A percentile compares a stretch with the other conserved stretches of the same genome.
Evolutionary conservation across 345 rosid genomes (phyloP).

Genomic region (Melaleuca alternifolia): DNA sequence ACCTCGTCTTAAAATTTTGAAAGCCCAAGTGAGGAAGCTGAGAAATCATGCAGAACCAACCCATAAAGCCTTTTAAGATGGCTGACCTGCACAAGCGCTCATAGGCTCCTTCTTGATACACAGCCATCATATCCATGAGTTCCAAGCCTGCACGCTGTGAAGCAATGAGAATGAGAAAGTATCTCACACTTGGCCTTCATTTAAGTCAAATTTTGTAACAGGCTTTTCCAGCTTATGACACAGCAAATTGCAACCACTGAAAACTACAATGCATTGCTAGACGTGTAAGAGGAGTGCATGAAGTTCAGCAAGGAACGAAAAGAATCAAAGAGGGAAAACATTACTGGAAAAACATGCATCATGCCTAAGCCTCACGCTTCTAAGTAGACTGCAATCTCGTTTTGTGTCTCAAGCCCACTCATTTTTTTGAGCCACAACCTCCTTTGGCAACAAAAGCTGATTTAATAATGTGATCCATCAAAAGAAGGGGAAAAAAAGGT

Average conservation of each 20-base stretch:
- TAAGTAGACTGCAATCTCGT: neutral
- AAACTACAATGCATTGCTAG: neutral
- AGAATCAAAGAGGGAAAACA: neutral
- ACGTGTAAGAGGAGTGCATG: neutral
- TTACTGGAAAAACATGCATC: neutral
- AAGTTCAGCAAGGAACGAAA: neutral
- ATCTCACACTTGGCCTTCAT: neutral
- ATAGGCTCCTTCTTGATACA: constrained; percentile 98
- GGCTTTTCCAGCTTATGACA: neutral
- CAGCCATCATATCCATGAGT: constrained; percentile 99
- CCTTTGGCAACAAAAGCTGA: neutral
- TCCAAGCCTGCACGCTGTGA: constrained; percentile 97
- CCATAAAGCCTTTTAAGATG: neutral
- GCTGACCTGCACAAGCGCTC: constrained; percentile 93
- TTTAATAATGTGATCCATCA: neutral
- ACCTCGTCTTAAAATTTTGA: neutral
- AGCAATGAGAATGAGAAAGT: constrained; percentile 12
- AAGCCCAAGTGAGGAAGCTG: neutral
- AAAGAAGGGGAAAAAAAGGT: neutral
- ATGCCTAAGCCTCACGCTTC: neutral
- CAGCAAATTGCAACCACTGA: neutral
- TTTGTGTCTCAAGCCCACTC: neutral
- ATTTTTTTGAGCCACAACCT: neutral
- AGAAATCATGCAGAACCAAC: neutral
- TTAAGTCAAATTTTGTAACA: neutral